A percentile compares a stretch with the other conserved stretches of the same genome.
Conservation (phyloP, 148 eudicot species). For the Rhododendron ferrugineum region DNA sequence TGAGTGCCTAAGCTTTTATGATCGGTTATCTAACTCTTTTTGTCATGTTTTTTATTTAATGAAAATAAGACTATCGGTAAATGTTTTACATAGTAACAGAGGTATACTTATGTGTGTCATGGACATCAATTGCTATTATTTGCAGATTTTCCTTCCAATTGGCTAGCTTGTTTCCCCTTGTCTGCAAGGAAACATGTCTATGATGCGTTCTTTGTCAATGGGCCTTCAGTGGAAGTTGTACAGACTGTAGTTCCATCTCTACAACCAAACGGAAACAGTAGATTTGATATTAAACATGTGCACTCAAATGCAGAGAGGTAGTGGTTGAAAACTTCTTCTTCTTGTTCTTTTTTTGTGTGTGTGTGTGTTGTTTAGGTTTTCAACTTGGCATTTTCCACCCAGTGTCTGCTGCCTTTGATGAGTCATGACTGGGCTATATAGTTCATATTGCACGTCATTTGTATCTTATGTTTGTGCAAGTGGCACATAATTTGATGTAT, state of each 20-base stretch:
- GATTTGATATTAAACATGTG: constrained; percentile 35
- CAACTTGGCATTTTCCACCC: not conserved
- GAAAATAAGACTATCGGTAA: not conserved
- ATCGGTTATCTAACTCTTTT: not conserved
- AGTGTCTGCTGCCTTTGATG: not conserved
- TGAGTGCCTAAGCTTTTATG: not conserved
- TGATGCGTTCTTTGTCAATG: constrained; percentile 71
- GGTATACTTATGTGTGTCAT: not conserved
- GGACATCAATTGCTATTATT: not conserved
- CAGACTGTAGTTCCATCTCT: constrained; percentile 70
- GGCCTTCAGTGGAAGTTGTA: constrained; percentile 57
- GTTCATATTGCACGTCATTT: constrained; percentile 4
- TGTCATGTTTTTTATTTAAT: not conserved
- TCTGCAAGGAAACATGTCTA: constrained; percentile 73
- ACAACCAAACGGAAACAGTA: constrained; percentile 30
- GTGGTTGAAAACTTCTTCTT: not conserved
- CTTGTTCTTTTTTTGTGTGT: not conserved
- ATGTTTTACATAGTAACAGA: not conserved
- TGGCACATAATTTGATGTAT: not conserved
- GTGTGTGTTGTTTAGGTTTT: not conserved
- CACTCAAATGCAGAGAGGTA: constrained; percentile 87
- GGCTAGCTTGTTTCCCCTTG: constrained; percentile 77
- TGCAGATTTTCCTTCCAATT: constrained; percentile 84
- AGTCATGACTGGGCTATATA: not conserved
- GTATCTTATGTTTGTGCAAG: not conserved